phyloP scores from a whole-genome alignment of 208 protist genomes.

The Acanthamoeba healyi region DNA sequence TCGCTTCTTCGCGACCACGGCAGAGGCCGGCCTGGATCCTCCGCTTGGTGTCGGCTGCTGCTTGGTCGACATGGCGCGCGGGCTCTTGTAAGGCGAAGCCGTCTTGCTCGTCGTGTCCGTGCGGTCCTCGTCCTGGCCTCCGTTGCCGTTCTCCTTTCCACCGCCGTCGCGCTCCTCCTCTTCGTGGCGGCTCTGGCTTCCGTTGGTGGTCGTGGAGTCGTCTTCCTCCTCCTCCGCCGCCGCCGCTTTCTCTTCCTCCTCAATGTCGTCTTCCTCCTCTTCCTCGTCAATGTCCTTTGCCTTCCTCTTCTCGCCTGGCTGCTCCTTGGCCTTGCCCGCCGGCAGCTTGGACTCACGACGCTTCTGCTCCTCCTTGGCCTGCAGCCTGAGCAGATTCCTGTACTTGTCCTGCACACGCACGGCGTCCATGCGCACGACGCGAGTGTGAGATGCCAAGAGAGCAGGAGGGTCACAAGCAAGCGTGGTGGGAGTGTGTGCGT shows the following conservation, averaged over 20 bases:
- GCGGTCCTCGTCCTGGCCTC: too few relatives aligned
- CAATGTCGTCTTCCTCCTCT: not conserved
- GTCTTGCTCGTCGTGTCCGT: too few relatives aligned
- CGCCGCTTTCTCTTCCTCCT: not conserved
- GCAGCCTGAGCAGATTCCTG: conserved; percentile 48
- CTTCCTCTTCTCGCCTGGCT: not conserved
- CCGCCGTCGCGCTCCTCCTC: too few relatives aligned
- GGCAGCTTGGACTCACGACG: not conserved
- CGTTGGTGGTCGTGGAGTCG: not conserved
- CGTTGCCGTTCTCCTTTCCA: too few relatives aligned
- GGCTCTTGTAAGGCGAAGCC: too few relatives aligned
- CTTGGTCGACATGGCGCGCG: too few relatives aligned
- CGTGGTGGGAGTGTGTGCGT: too few relatives aligned
- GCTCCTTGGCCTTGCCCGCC: not conserved
- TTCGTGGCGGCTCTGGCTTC: not conserved
- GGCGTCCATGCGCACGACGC: not conserved
- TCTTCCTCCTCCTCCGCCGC: not conserved
- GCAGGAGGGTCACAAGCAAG: not conserved
- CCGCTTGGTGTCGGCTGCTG: too few relatives aligned
- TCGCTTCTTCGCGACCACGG: too few relatives aligned
- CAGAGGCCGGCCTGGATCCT: too few relatives aligned
- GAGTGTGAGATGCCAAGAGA: not conserved
- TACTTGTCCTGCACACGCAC: conserved; percentile 24
- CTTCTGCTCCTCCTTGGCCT: conserved; percentile 32
- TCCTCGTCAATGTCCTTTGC: not conserved